Evolutionary conservation across 1,284 basidiomycete genomes (phyloP).

Genomic region (Microbotryomycetes sp.): DNA sequence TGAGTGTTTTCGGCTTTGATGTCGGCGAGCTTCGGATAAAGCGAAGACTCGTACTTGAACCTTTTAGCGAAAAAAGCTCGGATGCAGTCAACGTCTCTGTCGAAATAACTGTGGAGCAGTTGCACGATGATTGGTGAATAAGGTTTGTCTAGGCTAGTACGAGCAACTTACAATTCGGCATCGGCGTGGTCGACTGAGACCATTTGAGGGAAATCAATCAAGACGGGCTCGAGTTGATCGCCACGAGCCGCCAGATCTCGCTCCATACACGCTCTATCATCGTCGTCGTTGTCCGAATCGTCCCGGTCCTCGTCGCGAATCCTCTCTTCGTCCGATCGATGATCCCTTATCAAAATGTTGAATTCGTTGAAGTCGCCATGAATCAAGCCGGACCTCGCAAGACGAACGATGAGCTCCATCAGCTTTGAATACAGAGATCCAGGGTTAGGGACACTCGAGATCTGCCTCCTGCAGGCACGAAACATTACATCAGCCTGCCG

Average conservation of each 20-base stretch:
- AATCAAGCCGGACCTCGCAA: slow-evolving; percentile 86
- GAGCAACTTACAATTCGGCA: slow-evolving; percentile 89
- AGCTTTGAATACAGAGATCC: slow-evolving; percentile 83
- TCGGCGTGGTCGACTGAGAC: slow-evolving; percentile 94
- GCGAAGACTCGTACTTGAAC: slow-evolving; percentile 83
- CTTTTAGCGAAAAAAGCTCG: slow-evolving; percentile 84
- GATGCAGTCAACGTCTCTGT: slow-evolving; percentile 95
- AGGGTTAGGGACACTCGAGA: slow-evolving; percentile 71
- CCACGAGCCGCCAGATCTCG: slow-evolving; percentile 17
- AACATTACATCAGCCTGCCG: slow-evolving; percentile 21
- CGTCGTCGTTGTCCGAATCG: slow-evolving; percentile 24
- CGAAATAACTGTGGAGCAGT: slow-evolving; percentile 74
- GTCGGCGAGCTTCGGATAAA: slow-evolving; percentile 69
- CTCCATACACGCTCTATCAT: slow-evolving; percentile 42
- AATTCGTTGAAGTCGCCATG: slow-evolving; percentile 99
- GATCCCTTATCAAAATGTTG: slow-evolving; percentile 80
- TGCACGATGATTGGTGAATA: not conserved
- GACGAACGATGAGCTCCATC: slow-evolving; percentile 93
- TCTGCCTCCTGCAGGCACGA: slow-evolving; percentile 63
- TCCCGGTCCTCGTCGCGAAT: slow-evolving; percentile 28
- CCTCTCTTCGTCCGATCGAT: slow-evolving; percentile 29
- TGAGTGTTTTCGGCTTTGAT: not conserved
- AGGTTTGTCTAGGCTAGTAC: too few relatives aligned
- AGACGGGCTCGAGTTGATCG: slow-evolving; percentile 69
- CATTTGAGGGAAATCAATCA: slow-evolving; percentile 99